A percentile compares a stretch with the other conserved stretches of the same genome.
These are phyloP conservation scores for Diaporthe batatas DNA, from an alignment of 2,329 filamentous ascomycete species.

Conservation along the genomic window DNA sequence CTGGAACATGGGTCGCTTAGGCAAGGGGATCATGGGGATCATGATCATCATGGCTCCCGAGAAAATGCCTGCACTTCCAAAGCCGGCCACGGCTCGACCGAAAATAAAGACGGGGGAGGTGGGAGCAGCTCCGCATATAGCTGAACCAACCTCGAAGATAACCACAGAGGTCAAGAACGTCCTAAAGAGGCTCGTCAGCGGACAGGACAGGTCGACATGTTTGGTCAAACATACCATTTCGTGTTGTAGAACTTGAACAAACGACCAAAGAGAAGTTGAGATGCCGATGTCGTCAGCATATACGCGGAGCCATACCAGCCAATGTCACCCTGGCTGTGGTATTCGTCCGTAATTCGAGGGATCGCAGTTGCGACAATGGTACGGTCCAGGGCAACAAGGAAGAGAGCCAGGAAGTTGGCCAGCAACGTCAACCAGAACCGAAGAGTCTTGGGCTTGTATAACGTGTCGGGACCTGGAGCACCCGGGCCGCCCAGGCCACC, in stretches of 20 bases:
- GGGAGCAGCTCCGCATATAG: constrained; percentile 67
- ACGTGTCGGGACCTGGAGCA: constrained; percentile 48
- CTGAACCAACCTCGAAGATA: constrained; percentile 68
- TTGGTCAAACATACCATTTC: constrained; percentile 53
- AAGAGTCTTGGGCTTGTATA: constrained; percentile 65
- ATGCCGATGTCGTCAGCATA: constrained; percentile 71
- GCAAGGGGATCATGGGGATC: constrained; percentile 70
- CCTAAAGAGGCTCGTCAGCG: constrained; percentile 46
- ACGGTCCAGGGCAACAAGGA: constrained; percentile 69
- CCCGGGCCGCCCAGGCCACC: constrained; percentile 24
- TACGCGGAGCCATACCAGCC: constrained; percentile 75
- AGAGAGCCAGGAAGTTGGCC: constrained; percentile 67
- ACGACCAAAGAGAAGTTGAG: constrained; percentile 66
- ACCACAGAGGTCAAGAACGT: constrained; percentile 62
- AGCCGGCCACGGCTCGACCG: constrained; percentile 68
- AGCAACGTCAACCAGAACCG: constrained; percentile 69
- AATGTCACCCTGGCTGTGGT: constrained; percentile 70
- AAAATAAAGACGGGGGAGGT: constrained; percentile 67
- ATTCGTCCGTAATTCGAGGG: constrained; percentile 68
- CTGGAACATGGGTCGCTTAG: constrained; percentile 71
- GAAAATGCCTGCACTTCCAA: constrained; percentile 70
- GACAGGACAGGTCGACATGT: neutral
- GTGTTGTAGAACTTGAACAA: constrained; percentile 68
- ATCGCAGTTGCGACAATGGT: constrained; percentile 70
- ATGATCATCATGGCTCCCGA: constrained; percentile 69